A percentile compares a stretch with the other conserved stretches of the same genome.
These are phyloP conservation scores for Suillus americanus DNA, from an alignment of 768 basidiomycete species.

Conservation along the genomic window DNA sequence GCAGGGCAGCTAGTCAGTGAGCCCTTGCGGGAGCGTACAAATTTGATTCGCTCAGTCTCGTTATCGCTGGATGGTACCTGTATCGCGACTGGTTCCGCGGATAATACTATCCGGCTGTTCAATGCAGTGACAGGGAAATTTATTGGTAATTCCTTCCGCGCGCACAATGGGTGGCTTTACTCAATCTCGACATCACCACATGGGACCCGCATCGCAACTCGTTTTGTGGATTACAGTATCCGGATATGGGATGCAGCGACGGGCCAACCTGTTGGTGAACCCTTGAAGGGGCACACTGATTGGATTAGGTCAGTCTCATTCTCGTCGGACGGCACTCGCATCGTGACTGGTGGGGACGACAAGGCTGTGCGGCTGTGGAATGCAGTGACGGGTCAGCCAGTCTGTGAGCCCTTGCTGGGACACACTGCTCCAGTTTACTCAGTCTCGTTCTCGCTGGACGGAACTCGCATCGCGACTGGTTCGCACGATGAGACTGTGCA, in stretches of 20 bases:
- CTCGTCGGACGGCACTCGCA: constrained; percentile 9
- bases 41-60: not conserved
- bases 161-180: not conserved
- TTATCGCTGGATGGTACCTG: not conserved
- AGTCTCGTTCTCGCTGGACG: constrained; percentile 11
- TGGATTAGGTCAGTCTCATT: constrained; percentile 2
- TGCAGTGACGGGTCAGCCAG: constrained; percentile 7
- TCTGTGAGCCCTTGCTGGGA: not conserved
- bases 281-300: not conserved
- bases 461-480: constrained; percentile 17
- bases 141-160: not conserved
- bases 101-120: not conserved
- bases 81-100: not conserved
- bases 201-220: not conserved
- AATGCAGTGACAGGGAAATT: not conserved
- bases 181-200: not conserved
- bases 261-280: not conserved
- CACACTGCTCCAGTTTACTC: not conserved
- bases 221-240: not conserved
- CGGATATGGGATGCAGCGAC: not conserved
- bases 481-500: constrained; percentile 16
- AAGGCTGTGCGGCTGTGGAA: constrained; percentile 4
- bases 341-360: constrained; percentile 4
- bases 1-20: not conserved
- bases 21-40: not conserved